Conservation (phyloP, 2,329 filamentous ascomycete species). For the Xylariaceae sp. region DNA sequence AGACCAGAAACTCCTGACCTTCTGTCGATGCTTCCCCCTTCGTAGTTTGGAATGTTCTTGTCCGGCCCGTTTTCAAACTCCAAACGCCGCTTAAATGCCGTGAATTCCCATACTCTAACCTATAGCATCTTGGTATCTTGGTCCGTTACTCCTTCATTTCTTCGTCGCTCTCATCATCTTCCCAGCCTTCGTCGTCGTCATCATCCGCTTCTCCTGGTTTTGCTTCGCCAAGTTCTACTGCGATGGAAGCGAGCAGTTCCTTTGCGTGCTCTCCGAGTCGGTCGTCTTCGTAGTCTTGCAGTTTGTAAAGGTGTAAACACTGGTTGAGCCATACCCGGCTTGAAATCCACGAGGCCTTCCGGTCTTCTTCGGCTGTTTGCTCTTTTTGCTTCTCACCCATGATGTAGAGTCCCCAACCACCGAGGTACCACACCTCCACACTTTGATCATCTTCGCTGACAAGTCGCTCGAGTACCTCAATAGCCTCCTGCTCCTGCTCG, state of each 20-base stretch:
- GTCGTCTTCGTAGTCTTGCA: slow-evolving; percentile 83
- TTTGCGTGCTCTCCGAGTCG: slow-evolving; percentile 70
- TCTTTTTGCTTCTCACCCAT: slow-evolving; percentile 66
- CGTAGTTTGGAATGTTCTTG: too few species aligned
- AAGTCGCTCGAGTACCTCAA: slow-evolving; percentile 79
- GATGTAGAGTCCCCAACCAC: slow-evolving; percentile 88
- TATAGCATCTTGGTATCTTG: not conserved
- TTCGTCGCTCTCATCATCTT: slow-evolving; percentile 50
- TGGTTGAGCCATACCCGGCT: slow-evolving; percentile 81
- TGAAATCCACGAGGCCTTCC: slow-evolving; percentile 65
- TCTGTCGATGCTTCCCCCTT: too few species aligned
- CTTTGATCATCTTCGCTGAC: slow-evolving; percentile 88
- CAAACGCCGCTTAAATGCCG: slow-evolving; percentile 27
- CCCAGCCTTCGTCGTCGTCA: slow-evolving; percentile 51
- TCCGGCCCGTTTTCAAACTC: slow-evolving; percentile 22
- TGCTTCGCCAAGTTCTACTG: slow-evolving; percentile 61
- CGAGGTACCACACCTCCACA: slow-evolving; percentile 95
- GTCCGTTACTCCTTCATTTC: slow-evolving; percentile 50
- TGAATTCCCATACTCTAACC: slow-evolving; percentile 7
- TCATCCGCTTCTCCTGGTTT: slow-evolving; percentile 53
- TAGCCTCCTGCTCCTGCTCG: slow-evolving; percentile 78
- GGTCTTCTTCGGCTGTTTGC: slow-evolving; percentile 45
- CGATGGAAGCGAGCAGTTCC: slow-evolving; percentile 65
- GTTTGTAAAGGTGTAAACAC: slow-evolving; percentile 73
- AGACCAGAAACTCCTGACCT: too few species aligned